Percentiles rank a stretch among this genome's conserved stretches.
These are phyloP conservation scores for Rhodotorula sphaerocarpa DNA, from an alignment of 768 basidiomycete species.

Conservation along the genomic window DNA sequence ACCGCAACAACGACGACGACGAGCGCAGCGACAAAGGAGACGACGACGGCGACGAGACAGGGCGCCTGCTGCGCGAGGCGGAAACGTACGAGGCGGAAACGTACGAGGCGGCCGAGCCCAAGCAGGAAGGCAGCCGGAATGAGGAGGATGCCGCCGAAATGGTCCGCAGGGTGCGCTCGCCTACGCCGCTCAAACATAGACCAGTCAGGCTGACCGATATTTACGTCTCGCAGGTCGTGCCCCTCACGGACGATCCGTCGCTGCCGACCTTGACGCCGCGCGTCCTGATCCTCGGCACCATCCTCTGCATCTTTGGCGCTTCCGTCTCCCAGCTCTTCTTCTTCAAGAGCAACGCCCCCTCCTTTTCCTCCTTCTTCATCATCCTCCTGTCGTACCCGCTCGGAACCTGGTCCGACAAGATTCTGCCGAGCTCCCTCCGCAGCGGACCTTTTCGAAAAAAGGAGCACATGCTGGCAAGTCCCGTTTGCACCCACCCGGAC, in stretches of 20 bases:
- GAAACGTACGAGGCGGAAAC: background rate
- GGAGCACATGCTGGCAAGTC: slow-evolving; percentile 37
- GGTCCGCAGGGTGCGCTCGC: slow-evolving; percentile 2
- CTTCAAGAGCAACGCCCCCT: slow-evolving; percentile 39
- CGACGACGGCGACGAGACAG: background rate
- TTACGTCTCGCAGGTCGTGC: slow-evolving; percentile 27
- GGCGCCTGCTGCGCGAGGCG: background rate
- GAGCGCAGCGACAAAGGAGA: no score
- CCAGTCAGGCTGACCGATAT: background rate
- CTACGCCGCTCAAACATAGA: background rate
- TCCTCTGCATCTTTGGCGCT: slow-evolving; percentile 35
- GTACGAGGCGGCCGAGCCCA: background rate
- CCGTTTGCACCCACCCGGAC: no score
- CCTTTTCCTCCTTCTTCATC: slow-evolving; percentile 40
- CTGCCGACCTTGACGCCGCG: slow-evolving; percentile 39
- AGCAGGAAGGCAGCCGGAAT: background rate
- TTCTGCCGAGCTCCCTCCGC: slow-evolving; percentile 36
- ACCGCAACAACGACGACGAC: background rate
- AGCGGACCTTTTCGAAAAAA: slow-evolving; percentile 40
- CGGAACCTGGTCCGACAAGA: slow-evolving; percentile 34
- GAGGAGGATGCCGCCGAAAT: background rate
- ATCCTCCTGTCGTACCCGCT: slow-evolving; percentile 39
- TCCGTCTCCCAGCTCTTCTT: slow-evolving; percentile 41
- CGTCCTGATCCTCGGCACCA: slow-evolving; percentile 33
- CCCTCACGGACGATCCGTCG: slow-evolving; percentile 39